Evolutionary conservation across 108 stramenopile species (phyloP).

Genomic region (Pseudonitzschia pungens): DNA sequence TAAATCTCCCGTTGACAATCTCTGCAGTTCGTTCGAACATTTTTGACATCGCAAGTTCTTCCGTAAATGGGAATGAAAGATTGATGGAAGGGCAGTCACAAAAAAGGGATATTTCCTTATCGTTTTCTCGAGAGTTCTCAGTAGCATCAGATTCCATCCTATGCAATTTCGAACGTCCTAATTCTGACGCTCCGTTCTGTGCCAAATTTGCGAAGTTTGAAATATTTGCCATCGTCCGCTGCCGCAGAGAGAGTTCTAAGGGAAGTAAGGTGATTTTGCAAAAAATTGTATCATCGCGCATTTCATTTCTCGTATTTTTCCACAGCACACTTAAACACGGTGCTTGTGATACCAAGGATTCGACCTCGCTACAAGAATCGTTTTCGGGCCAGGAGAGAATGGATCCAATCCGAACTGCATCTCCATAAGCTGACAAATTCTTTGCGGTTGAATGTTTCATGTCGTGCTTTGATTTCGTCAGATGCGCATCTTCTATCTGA

Average conservation of each 20-base stretch:
- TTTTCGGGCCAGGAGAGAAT: conserved; percentile 31
- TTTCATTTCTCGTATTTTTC: conserved; percentile 18
- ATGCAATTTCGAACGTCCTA: background rate
- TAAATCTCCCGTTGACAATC: background rate
- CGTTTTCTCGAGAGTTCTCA: background rate
- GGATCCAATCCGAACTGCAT: conserved; percentile 35
- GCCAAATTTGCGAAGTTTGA: conserved; percentile 14
- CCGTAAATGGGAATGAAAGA: conserved; percentile 17
- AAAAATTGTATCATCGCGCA: conserved; percentile 6
- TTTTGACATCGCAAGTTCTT: conserved; percentile 9
- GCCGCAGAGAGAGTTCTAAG: conserved; percentile 45
- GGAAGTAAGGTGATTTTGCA: conserved; percentile 48
- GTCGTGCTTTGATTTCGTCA: background rate
- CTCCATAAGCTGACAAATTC: conserved; percentile 7
- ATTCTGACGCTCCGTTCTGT: background rate
- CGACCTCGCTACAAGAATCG: conserved; percentile 30
- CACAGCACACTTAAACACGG: conserved; percentile 45
- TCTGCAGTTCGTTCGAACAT: conserved; percentile 26
- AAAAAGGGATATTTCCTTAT: background rate
- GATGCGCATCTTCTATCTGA: conserved; percentile 66
- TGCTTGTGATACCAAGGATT: conserved; percentile 38
- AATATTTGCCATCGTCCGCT: conserved; percentile 42
- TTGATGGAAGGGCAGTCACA: conserved; percentile 27
- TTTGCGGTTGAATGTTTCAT: background rate
- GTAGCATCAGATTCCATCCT: background rate